These are phyloP conservation scores for Teunomyces pallodes DNA, from an alignment of 805 yeast genomes.

Conservation along the genomic window DNA sequence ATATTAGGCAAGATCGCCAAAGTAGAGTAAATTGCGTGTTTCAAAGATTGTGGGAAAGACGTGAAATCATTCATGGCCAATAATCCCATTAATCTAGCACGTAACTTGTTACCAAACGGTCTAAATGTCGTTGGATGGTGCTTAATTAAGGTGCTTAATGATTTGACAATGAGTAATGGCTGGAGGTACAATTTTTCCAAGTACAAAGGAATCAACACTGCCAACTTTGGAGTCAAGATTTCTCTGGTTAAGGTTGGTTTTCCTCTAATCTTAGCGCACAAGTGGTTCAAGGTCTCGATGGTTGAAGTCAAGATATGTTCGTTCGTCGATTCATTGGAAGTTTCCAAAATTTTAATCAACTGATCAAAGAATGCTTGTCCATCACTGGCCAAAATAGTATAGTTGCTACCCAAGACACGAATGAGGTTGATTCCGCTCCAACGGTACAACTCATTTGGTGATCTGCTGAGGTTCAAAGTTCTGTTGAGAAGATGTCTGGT, in stretches of 20 bases:
- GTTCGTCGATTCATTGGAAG: conserved; percentile 33
- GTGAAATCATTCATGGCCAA: conserved; percentile 32
- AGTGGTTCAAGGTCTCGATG: conserved; percentile 39
- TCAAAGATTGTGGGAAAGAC: conserved; percentile 39
- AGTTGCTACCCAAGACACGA: conserved; percentile 41
- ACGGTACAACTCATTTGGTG: conserved; percentile 42
- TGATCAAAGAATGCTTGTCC: conserved; percentile 40
- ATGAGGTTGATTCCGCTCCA: conserved; percentile 63
- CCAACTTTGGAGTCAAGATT: conserved; percentile 73
- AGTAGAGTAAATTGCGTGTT: conserved; percentile 43
- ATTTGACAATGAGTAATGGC: conserved; percentile 33
- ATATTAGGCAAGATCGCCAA: conserved; percentile 56
- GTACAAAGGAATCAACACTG: conserved; percentile 54
- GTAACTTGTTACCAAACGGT: conserved; percentile 68
- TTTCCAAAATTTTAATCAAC: conserved; percentile 41
- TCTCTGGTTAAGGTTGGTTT: conserved; percentile 86
- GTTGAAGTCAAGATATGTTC: conserved; percentile 33
- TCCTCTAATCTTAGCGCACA: conserved; percentile 58
- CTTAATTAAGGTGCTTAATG: conserved; percentile 40
- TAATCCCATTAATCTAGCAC: conserved; percentile 40
- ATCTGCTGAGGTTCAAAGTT: conserved; percentile 40
- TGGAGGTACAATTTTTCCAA: conserved; percentile 37
- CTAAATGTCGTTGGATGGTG: conserved; percentile 77
- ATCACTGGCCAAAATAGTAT: conserved; percentile 37
- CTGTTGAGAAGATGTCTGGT: conserved; percentile 49